Conservation (phyloP, 768 basidiomycete genomes). For the Pisolithus marmoratus region DNA sequence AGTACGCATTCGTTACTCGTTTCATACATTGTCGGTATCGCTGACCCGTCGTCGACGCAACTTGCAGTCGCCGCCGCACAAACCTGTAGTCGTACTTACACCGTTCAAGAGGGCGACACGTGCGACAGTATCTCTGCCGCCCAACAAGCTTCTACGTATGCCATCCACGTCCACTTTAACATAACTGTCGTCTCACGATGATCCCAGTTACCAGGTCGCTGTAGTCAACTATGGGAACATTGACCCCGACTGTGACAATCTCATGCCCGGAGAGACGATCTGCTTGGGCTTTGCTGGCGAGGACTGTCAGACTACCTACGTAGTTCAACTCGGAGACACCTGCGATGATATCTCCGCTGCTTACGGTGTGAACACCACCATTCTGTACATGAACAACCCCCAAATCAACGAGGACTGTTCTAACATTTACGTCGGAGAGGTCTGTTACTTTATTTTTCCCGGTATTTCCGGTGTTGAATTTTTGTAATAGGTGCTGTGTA, state of each 20-base stretch:
- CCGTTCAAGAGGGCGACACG: constrained; percentile 52
- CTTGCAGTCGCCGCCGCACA: constrained; percentile 20
- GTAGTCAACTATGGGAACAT: constrained; percentile 49
- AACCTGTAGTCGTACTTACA: constrained; percentile 56
- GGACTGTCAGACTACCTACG: constrained; percentile 61
- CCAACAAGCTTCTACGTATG: constrained; percentile 59
- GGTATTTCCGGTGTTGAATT: background rate
- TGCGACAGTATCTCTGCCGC: constrained; percentile 71
- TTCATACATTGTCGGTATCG: background rate
- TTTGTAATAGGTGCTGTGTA: constrained; percentile 47
- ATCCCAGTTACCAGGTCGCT: constrained; percentile 65
- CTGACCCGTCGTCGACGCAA: constrained; percentile 1
- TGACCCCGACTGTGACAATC: constrained; percentile 53
- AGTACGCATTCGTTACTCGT: constrained; percentile 24
- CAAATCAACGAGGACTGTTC: constrained; percentile 50
- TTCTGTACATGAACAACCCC: constrained; percentile 68
- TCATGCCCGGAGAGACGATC: constrained; percentile 41
- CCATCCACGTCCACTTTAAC: constrained; percentile 1
- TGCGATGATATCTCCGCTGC: constrained; percentile 46
- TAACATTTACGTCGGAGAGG: constrained; percentile 77
- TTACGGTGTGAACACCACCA: constrained; percentile 43
- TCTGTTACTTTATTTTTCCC: constrained; percentile 25
- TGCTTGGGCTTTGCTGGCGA: constrained; percentile 57
- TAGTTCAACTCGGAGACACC: constrained; percentile 49
- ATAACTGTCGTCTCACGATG: background rate